phyloP scores from a whole-genome alignment of 441 rosid species.

The Arabidopsis lyrata region DNA sequence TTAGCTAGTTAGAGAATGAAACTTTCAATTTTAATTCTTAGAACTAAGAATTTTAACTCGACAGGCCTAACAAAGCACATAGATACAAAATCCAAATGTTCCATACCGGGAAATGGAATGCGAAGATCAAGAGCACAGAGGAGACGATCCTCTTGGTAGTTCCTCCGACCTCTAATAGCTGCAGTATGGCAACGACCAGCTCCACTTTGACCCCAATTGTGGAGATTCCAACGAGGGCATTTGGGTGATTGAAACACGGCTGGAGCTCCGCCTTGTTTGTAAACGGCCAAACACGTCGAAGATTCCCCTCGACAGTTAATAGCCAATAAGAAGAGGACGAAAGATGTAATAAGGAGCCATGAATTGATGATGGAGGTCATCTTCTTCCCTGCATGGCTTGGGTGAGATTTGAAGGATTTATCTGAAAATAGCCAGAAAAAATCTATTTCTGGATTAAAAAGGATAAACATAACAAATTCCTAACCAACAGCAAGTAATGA shows the following conservation, averaged over 20 bases:
- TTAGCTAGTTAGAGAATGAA: neutral
- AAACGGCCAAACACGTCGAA: constrained; percentile 80
- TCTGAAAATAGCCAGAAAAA: neutral
- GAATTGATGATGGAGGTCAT: neutral
- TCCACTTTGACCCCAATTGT: constrained; percentile 47
- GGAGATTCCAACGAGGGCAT: constrained; percentile 93
- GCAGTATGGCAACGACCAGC: constrained; percentile 71
- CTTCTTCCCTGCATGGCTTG: constrained; percentile 29
- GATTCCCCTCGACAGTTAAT: constrained; percentile 61
- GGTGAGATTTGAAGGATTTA: constrained; percentile 9
- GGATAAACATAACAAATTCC: no score
- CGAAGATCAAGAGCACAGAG: constrained; percentile 83
- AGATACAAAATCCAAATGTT: neutral
- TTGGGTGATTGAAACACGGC: constrained; percentile 87
- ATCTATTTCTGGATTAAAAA: no score
- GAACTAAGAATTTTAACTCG: neutral
- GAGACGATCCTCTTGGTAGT: constrained; percentile 83
- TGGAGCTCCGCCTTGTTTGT: constrained; percentile 92
- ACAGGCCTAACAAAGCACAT: neutral
- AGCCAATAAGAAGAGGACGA: constrained; percentile 11
- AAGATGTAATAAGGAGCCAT: neutral
- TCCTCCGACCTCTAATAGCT: constrained; percentile 75
- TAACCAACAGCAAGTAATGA: no score
- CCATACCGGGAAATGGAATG: constrained; percentile 81
- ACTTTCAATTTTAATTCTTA: neutral